Base-by-base conservation (phyloP, 176 grass and related monocot species). In the Oryza meridionalis region DNA sequence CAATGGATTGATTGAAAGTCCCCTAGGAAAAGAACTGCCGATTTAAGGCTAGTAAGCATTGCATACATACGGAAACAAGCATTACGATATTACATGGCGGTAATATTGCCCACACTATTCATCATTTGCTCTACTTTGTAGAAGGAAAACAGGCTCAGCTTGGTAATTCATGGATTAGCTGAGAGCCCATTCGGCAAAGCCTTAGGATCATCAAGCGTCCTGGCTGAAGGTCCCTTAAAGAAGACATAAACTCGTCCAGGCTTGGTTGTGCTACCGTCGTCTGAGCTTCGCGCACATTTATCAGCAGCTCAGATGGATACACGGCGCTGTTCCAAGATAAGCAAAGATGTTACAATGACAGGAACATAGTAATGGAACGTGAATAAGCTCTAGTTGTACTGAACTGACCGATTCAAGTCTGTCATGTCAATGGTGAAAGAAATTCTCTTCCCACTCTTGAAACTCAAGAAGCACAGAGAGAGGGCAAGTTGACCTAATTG, bases 241-340 rank as follows among this genome's bases (percentile, higher is more conserved):
- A 83, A 78, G 67, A 75, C 62, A 64, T 84, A 29, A 83, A 44
- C 65, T 87, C 73, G 24, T 86, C 84, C 2, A 72, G 43, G 33
- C 44, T 43, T 61, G 76, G 19, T 32, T 80, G 76, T 69, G 90
- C 61, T 80, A 96, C 15, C 46, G 92, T 96, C 69, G 90, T 96
- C 61, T 87, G 66, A 49, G 45, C 72, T 65, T 84, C 42, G 2
- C 70, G 84, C 26, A 96, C 83, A 61, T 86, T 90, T 55, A 94
- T 89, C 40, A 70, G 74, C 70, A 96, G 85, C 59, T 86, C 91
- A 51, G 86, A 90, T 15, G 97, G 93, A 87, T 99, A 99, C 58
- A 91, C 55, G 3, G 50, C 86, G 12, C 97, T 99, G 93, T 85
- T 84, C 70, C 67, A 82, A 75, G 82, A 70, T 44, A 90, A 66